Percentiles rank a stretch among this genome's conserved stretches.
These are phyloP conservation scores for Acer campestre DNA, from an alignment of 345 rosid species.

Conservation along the genomic window DNA sequence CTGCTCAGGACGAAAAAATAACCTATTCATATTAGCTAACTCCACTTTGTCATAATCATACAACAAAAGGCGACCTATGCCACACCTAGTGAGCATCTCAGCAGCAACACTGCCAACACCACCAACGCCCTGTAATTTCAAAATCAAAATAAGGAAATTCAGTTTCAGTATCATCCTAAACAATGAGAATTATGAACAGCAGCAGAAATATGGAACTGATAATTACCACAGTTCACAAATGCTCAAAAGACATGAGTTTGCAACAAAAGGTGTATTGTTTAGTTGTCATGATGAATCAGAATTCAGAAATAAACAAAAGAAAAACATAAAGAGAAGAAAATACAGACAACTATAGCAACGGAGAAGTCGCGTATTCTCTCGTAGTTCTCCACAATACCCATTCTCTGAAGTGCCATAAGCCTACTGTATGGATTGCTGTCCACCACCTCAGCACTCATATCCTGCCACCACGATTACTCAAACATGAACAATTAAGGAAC, in stretches of 20 bases:
- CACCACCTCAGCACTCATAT: constrained; percentile 93
- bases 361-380: constrained; percentile 88
- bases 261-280: background rate
- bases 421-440: constrained; percentile 98
- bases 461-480: constrained; percentile 47
- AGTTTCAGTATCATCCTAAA: background rate
- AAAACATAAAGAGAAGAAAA: constrained; percentile 34
- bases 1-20: constrained; percentile 97
- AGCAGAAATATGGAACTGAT: background rate
- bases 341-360: constrained; percentile 93
- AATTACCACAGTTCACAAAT: background rate
- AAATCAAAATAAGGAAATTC: constrained; percentile 4
- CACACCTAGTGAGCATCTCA: constrained; percentile 98
- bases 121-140: constrained; percentile 75
- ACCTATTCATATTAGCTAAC: constrained; percentile 95
- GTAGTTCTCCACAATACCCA: constrained; percentile 92
- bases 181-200: background rate
- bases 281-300: background rate
- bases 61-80: constrained; percentile 92
- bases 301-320: background rate
- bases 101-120: constrained; percentile 99
- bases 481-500: background rate
- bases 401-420: constrained; percentile 98
- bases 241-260: background rate
- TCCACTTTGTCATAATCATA: constrained; percentile 97